A percentile compares a stretch with the other conserved stretches of the same genome.
These are phyloP conservation scores for Pythium aristosporum DNA, from an alignment of 352 stramenopile species.

Conservation along the genomic window DNA sequence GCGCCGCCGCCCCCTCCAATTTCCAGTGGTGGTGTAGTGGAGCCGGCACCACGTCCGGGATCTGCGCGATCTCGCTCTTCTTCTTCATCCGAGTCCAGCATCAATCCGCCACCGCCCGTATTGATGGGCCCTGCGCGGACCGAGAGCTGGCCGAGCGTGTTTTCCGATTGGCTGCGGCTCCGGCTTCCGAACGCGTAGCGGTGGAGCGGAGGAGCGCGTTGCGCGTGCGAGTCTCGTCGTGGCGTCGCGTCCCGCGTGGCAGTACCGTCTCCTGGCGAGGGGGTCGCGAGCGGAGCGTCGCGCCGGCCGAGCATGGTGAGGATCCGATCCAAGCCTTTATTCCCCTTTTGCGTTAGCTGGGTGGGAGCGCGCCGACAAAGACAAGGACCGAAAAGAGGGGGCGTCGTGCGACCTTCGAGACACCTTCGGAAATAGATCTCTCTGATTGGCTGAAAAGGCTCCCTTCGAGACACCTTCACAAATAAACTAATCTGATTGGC, in stretches of 20 bases:
- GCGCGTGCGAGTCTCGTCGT: conserved; percentile 2
- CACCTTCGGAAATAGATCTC: neutral
- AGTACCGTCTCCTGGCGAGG: neutral
- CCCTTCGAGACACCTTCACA: conserved; percentile 17
- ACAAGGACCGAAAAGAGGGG: conserved; percentile 12
- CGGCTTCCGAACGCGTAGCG: conserved; percentile 10
- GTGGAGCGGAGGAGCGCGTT: neutral
- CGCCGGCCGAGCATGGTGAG: conserved; percentile 16
- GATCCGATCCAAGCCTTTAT: neutral
- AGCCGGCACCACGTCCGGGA: neutral
- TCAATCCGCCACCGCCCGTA: conserved; percentile 1
- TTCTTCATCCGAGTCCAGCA: conserved; percentile 24
- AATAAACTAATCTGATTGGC: conserved; percentile 13
- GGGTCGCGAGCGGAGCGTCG: conserved; percentile 6
- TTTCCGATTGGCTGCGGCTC: conserved; percentile 29
- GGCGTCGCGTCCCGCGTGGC: conserved; percentile 5
- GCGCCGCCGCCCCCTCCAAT: neutral
- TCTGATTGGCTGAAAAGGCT: conserved; percentile 26
- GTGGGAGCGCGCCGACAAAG: conserved; percentile 23
- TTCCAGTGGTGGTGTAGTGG: conserved; percentile 8
- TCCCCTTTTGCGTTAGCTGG: conserved; percentile 3
- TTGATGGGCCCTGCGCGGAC: neutral
- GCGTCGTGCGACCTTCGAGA: conserved; percentile 24
- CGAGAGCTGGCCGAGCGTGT: neutral
- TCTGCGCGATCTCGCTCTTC: neutral